Conservation (phyloP, 1,284 basidiomycete genomes). For the Microbotryum lychnidis-dioicae region DNA sequence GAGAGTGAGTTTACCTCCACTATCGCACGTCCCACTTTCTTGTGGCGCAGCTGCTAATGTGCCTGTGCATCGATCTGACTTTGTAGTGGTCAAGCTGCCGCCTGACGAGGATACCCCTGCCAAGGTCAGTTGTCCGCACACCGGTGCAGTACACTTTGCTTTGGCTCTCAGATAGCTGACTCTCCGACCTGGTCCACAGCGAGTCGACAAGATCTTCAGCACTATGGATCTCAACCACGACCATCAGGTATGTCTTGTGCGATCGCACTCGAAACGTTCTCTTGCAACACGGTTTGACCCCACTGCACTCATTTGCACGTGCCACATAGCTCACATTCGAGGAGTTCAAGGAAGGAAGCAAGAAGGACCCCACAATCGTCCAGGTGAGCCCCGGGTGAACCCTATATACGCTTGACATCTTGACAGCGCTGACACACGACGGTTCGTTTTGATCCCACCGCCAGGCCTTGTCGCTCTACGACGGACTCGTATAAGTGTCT, state of each 20-base stretch:
- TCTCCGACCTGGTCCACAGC: constrained; percentile 46
- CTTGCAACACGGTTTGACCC: background rate
- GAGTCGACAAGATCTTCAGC: constrained; percentile 68
- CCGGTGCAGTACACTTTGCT: background rate
- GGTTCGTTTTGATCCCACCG: no score
- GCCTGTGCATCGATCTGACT: constrained; percentile 28
- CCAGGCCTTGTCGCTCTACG: constrained; percentile 49
- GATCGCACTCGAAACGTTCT: background rate
- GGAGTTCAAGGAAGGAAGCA: constrained; percentile 93
- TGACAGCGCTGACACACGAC: background rate
- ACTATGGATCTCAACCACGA: constrained; percentile 37
- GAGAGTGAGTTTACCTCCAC: background rate
- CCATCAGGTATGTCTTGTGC: constrained; percentile 16
- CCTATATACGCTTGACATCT: constrained; percentile 29
- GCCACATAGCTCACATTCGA: constrained; percentile 60
- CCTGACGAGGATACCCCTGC: constrained; percentile 97
- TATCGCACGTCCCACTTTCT: no score
- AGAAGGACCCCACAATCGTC: constrained; percentile 95
- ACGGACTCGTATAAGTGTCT: constrained; percentile 45
- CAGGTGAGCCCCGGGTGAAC: constrained; percentile 53
- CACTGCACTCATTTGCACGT: background rate
- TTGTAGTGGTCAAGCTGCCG: constrained; percentile 86
- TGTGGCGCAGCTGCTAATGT: no score
- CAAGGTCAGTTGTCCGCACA: constrained; percentile 55
- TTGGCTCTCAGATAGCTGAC: background rate